Base-by-base conservation (phyloP, 2,329 filamentous ascomycete species). In the Myriosclerotinia curreyana region DNA sequence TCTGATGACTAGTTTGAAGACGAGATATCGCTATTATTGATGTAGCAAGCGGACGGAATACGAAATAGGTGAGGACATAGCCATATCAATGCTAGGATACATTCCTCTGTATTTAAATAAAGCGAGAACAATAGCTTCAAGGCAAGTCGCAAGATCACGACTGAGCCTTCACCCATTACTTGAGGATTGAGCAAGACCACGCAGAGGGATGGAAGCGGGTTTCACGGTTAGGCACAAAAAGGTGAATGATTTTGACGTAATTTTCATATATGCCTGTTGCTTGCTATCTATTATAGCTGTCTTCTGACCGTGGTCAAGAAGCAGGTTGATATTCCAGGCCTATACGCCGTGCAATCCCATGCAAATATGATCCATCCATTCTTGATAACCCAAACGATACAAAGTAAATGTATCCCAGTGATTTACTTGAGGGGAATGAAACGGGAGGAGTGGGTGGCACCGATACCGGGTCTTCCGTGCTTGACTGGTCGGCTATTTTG, bases 391-490 rank as follows among this genome's bases (percentile, higher is more conserved):
- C 62, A 67, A 66, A 51, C 46, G 65, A 68, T 68, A 69, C 64
- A 48, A 50, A 62, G 64, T 64, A 64, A 65, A 65, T 67, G 49
- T 51, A 69, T 68, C 66, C 59, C 60, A 60, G 66, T 65, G 59
- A 70, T 72, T 87, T 97, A 98, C 87, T 99, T 99, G 82, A 99
- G 90, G 82, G 95, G 95, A 86, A 99, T 99, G 90, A 99, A 99
- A 89, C 95, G 92, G 82, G 95, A 99, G 85, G 94, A 98, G 91
- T 99, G 93, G 76, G 95, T 99, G 78, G 95, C 95, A 96, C 95
- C 95, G 79, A 99, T 99, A 98, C 95, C 95, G 78, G 95, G 95
- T 82, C 95, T 87, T 88, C 95, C 95, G 90, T 99, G 95, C 91
- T 98, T 99, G 89, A 99, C 95, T 78, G 95, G 95, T 85, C 93